A percentile compares a stretch with the other conserved stretches of the same genome.
These are phyloP conservation scores for Macrophomina pseudophaseolina DNA, from an alignment of 2,329 filamentous ascomycete species.

Conservation along the genomic window DNA sequence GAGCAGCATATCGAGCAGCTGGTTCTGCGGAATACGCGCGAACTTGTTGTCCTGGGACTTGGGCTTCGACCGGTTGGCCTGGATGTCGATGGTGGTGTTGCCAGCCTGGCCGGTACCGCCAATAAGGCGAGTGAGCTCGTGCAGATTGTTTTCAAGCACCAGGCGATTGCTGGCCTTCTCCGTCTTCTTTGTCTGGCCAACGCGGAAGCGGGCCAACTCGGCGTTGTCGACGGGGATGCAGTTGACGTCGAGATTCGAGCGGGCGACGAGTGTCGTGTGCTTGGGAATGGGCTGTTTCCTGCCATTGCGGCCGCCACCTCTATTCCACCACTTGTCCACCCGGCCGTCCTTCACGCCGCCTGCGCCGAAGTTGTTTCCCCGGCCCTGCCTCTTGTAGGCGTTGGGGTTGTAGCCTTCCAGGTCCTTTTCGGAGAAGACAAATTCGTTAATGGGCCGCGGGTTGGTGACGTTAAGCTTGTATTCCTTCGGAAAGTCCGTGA, in stretches of 20 bases:
- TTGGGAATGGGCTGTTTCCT: constrained; percentile 25
- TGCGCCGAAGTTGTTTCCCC: constrained; percentile 33
- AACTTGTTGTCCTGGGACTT: constrained; percentile 78
- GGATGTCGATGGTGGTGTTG: constrained; percentile 59
- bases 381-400: constrained; percentile 34
- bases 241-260: constrained; percentile 60
- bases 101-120: constrained; percentile 32
- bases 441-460: constrained; percentile 77
- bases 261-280: constrained; percentile 59
- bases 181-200: constrained; percentile 20
- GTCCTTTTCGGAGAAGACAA: constrained; percentile 92
- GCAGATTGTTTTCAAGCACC: constrained; percentile 24
- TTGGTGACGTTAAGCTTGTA: constrained; percentile 79
- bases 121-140: constrained; percentile 23
- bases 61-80: constrained; percentile 43
- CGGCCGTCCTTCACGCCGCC: constrained; percentile 22
- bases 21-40: constrained; percentile 85
- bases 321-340: constrained; percentile 20
- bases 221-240: constrained; percentile 47
- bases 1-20: constrained; percentile 85
- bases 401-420: constrained; percentile 71
- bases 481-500: constrained; percentile 73
- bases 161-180: constrained; percentile 12
- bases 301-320: constrained; percentile 2
- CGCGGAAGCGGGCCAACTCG: constrained; percentile 21